Conservation (phyloP, 345 rosid genomes). For the Eucalyptus victrix region DNA sequence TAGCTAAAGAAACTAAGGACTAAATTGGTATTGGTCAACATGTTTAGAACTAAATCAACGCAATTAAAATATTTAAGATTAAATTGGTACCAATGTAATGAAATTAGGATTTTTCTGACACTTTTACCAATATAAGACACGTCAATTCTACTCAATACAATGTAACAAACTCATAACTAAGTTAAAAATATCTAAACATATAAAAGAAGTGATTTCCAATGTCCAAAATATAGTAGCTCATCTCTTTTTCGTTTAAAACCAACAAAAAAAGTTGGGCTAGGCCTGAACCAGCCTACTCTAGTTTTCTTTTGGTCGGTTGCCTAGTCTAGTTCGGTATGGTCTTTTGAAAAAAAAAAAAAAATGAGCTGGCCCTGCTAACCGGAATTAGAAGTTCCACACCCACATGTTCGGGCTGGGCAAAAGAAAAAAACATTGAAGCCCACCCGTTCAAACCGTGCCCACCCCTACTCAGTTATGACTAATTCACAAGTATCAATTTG, state of each 20-base stretch:
- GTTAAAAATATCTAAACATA: not conserved
- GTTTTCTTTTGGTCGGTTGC: no score
- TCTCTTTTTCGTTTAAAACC: not conserved
- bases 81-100: rapidly evolving
- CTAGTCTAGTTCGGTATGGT: no score
- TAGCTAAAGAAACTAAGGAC: rapidly evolving
- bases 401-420: no score
- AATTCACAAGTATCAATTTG: not conserved
- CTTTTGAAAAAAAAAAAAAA: no score
- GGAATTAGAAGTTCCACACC: no score
- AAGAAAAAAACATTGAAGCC: not conserved
- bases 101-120: rapidly evolving
- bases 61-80: rapidly evolving
- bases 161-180: not conserved
- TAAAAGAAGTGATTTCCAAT: not conserved
- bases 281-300: not conserved
- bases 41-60: rapidly evolving
- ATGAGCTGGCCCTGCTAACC: no score
- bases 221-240: not conserved
- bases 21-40: rapidly evolving
- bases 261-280: not conserved
- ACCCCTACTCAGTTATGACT: rapidly evolving
- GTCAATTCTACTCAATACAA: rapidly evolving
- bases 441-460: rapidly evolving
- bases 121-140: rapidly evolving